phyloP scores from a whole-genome alignment of 2,329 filamentous ascomycete species.

The Blumeria hordei region DNA sequence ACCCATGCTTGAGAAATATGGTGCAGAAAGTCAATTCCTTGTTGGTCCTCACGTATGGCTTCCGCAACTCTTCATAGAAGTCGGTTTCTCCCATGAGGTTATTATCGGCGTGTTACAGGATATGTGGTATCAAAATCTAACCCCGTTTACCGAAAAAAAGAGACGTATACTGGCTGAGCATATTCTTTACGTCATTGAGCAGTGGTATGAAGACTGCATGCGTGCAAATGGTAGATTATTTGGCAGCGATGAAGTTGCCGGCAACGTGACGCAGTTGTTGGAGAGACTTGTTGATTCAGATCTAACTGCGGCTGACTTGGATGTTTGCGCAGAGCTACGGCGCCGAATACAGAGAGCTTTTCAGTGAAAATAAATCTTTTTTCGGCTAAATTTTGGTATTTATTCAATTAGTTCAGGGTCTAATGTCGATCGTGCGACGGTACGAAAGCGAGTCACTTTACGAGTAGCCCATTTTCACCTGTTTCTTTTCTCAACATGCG shows the following conservation, averaged over 20 bases:
- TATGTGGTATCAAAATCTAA: constrained; percentile 42
- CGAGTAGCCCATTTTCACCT: too few species aligned
- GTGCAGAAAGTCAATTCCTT: constrained; percentile 32
- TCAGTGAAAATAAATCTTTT: constrained; percentile 10
- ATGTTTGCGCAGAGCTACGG: constrained; percentile 18
- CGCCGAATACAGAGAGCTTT: constrained; percentile 18
- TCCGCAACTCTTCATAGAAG: constrained; percentile 38
- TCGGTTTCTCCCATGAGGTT: constrained; percentile 35
- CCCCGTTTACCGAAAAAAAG: constrained; percentile 34
- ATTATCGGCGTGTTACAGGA: constrained; percentile 36
- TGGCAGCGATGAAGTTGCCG: constrained; percentile 32
- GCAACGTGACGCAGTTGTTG: constrained; percentile 21
- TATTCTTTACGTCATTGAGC: constrained; percentile 32
- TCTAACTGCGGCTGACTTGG: constrained; percentile 13
- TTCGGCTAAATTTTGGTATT: too few species aligned
- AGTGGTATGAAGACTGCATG: constrained; percentile 34
- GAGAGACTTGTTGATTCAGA: constrained; percentile 16
- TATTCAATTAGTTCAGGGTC: too few species aligned
- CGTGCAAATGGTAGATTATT: constrained; percentile 29
- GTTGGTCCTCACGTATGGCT: constrained; percentile 19
- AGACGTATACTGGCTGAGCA: constrained; percentile 32
- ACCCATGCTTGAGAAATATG: constrained; percentile 37
- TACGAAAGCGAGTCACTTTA: too few species aligned
- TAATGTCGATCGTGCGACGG: too few species aligned
- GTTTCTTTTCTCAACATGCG: too few species aligned